Evolutionary conservation across 495 filamentous ascomycete genomes (phyloP).

Genomic region (Hypoxylon lienhwacheense): DNA sequence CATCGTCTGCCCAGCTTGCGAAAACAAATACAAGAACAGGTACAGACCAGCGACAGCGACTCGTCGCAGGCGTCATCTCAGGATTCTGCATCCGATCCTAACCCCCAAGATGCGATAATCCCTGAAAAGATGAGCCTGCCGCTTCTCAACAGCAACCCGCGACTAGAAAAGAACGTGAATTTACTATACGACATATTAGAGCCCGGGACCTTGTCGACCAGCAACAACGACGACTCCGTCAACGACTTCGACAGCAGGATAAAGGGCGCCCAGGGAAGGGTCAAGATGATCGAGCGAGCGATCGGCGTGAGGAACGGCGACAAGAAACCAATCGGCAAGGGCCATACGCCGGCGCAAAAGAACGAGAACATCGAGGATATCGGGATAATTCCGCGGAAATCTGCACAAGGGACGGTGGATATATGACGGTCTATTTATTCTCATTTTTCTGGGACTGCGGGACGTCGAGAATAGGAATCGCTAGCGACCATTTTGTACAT

Average conservation of each 20-base stretch:
- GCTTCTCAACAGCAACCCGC: conserved; percentile 57
- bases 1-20: conserved; percentile 40
- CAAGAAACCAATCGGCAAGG: conserved; percentile 1
- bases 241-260: conserved; percentile 83
- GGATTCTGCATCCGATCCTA: conserved; percentile 1
- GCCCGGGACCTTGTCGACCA: conserved; percentile 70
- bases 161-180: conserved; percentile 73
- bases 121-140: conserved; percentile 39
- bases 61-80: not conserved
- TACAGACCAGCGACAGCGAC: conserved; percentile 16
- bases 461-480: too few species aligned
- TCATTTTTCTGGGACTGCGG: too few species aligned
- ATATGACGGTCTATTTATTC: not conserved
- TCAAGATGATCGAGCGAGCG: conserved; percentile 76
- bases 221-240: conserved; percentile 82
- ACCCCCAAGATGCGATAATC: conserved; percentile 10
- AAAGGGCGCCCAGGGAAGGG: conserved; percentile 76
- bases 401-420: conserved; percentile 1
- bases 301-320: conserved; percentile 56
- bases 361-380: conserved; percentile 41
- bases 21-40: too few species aligned
- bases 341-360: conserved; percentile 17
- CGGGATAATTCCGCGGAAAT: conserved; percentile 21
- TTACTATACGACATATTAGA: conserved; percentile 76
- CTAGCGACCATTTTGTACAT: too few species aligned